Evolutionary conservation across 495 filamentous ascomycete species (phyloP).

Genomic region (Staphylotrichum tortipilum): DNA sequence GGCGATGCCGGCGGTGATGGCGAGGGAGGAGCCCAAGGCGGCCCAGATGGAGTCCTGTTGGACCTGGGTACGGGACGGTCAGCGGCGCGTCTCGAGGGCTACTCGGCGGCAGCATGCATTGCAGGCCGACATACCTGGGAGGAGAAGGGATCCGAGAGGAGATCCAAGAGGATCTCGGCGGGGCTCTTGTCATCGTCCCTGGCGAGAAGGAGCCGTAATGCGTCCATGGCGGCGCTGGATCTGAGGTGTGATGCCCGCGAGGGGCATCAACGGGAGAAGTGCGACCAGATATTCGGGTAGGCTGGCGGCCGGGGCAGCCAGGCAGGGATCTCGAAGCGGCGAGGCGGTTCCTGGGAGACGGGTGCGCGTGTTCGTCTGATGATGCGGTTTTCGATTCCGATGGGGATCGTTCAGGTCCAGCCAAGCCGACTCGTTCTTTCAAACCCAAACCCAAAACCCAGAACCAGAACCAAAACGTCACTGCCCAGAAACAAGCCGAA

Average conservation of each 20-base stretch:
- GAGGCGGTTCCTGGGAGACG: too few species aligned
- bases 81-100: background rate
- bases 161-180: conserved; percentile 29
- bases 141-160: conserved; percentile 43
- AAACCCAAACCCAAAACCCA: background rate
- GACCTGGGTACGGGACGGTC: conserved; percentile 15
- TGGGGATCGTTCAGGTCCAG: too few species aligned
- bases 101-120: background rate
- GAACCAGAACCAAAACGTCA: too few species aligned
- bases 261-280: conserved; percentile 6
- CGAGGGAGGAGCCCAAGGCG: conserved; percentile 75
- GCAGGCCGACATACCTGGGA: conserved; percentile 32
- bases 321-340: background rate
- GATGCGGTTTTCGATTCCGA: background rate
- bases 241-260: background rate
- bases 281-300: conserved; percentile 1
- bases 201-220: conserved; percentile 11
- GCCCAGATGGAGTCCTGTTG: conserved; percentile 53
- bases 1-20: conserved; percentile 59
- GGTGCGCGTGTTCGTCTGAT: too few species aligned
- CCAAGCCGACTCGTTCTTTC: too few species aligned
- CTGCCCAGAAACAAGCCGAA: too few species aligned
- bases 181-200: conserved; percentile 22
- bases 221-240: conserved; percentile 4
- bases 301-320: background rate